Evolutionary conservation across 768 basidiomycete species (phyloP), one percentile per base, ranked within the genome.

Genomic region (Aureoboletus auriporus): DNA sequence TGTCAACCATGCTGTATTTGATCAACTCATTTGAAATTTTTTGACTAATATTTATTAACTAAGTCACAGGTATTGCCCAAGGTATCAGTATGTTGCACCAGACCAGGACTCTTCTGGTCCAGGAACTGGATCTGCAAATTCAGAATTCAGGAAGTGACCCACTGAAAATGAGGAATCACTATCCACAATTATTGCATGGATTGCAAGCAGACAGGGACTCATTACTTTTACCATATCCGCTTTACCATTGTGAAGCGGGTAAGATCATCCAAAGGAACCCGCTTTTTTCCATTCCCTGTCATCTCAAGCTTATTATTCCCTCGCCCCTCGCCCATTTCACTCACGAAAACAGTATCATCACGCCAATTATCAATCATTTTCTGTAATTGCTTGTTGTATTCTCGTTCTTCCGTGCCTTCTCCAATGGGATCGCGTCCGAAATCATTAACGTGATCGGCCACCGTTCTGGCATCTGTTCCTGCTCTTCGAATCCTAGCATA

Each of bases 191-290:
- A 31, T 31, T 9, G 8, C 12, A 31, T 31, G 12, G 9, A 33
- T 9, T 33, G 31, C 13, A 33, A 9, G 13, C 31, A 33, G 20
- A 23, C 4, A 23, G 20, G 4, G 20, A 23, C 20, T 10, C 31
- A 33, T 33, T 13, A 7, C 13, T 33, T 40, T 53, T 33, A 84
- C 80, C 80, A 94, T 39, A 95, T 94, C 44, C 90, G 76, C 63
- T 95, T 95, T 39, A 95, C 87, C 93, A 97, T 97, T 16, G 93
- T 95, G 73, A 89, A 97, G 47, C 93, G 69, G 30, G 91, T 95
- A 42, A 97, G 76, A 61, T 95, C 91, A 64, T 96, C 93, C 42
- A 97, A 67, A 50, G 81, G 80, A 48, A 89, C 76, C 39, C 83
- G 73, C 48, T 78, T 83, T 47, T 57, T 70, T 14, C 50, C 63